Conservation (phyloP, 495 filamentous ascomycete species). For the Penicillium mononematosum region DNA sequence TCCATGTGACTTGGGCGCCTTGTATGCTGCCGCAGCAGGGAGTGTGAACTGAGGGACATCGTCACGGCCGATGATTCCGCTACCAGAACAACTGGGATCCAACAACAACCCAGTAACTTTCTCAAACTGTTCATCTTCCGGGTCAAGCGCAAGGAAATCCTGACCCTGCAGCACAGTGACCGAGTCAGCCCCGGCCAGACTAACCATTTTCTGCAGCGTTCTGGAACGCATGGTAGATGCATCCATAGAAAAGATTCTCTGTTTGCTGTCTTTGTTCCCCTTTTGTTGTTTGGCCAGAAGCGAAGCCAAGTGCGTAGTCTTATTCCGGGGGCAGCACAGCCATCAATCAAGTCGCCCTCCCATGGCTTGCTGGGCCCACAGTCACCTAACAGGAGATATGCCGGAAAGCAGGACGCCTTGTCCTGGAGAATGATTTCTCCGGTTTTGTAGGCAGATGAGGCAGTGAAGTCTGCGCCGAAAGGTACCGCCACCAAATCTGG, state of each 20-base stretch:
- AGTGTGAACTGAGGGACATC: slow-evolving; percentile 61
- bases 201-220: slow-evolving; percentile 79
- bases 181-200: slow-evolving; percentile 63
- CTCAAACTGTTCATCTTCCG: slow-evolving; percentile 49
- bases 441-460: slow-evolving; percentile 64
- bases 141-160: slow-evolving; percentile 78
- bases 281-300: slow-evolving; percentile 50
- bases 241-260: slow-evolving; percentile 44
- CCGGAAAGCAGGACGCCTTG: slow-evolving; percentile 95
- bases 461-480: slow-evolving; percentile 62
- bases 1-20: slow-evolving; percentile 27
- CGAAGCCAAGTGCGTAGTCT: slow-evolving; percentile 90
- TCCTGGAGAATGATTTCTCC: slow-evolving; percentile 90
- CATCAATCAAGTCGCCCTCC: slow-evolving; percentile 77
- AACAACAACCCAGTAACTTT: slow-evolving; percentile 74
- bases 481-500: slow-evolving; percentile 81
- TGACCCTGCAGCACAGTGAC: slow-evolving; percentile 66
- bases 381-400: slow-evolving; percentile 67
- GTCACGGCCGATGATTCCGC: slow-evolving; percentile 86
- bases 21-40: slow-evolving; percentile 30
- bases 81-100: slow-evolving; percentile 92
- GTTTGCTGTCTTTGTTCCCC: slow-evolving; percentile 24
- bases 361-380: slow-evolving; percentile 18
- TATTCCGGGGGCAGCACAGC: slow-evolving; percentile 92
- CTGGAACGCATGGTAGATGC: slow-evolving; percentile 54